Conservation (phyloP, 1,284 basidiomycete genomes). For the Cutaneotrichosporon daszewskae region DNA sequence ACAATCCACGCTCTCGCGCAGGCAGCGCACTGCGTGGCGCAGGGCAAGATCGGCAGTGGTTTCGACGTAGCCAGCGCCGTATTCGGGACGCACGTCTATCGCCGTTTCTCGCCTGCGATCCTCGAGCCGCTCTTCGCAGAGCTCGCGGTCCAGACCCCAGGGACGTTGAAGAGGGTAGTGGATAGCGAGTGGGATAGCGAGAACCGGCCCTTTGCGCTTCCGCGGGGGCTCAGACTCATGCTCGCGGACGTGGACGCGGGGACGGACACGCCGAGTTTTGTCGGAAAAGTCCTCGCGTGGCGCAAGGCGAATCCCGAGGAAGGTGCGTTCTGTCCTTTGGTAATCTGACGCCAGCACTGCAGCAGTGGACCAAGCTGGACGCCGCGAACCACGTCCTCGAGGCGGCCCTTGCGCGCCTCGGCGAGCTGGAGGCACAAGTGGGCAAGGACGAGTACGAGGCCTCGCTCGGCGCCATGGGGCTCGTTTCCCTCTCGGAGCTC, state of each 20-base stretch:
- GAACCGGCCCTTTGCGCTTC: slow-evolving; percentile 67
- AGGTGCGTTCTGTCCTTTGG: slow-evolving; percentile 49
- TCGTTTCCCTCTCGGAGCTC: no score
- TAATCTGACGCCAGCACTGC: slow-evolving; percentile 51
- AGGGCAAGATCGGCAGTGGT: slow-evolving; percentile 95
- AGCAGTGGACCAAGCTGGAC: slow-evolving; percentile 66
- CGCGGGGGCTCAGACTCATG: slow-evolving; percentile 70
- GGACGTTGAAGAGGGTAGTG: no score
- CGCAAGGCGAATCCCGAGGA: slow-evolving; percentile 58
- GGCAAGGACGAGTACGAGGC: slow-evolving; percentile 32
- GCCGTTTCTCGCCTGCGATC: slow-evolving; percentile 73
- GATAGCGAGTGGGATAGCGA: slow-evolving; percentile 38
- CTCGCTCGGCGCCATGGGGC: slow-evolving; percentile 16
- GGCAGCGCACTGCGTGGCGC: slow-evolving; percentile 90
- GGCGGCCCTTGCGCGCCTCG: slow-evolving; percentile 28
- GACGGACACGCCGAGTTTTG: slow-evolving; percentile 85
- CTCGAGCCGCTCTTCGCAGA: slow-evolving; percentile 61
- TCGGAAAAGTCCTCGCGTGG: slow-evolving; percentile 83
- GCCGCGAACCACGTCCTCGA: slow-evolving; percentile 39
- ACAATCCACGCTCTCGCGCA: slow-evolving; percentile 92
- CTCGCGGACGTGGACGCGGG: slow-evolving; percentile 90
- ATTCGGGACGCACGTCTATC: slow-evolving; percentile 91
- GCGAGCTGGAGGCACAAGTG: slow-evolving; percentile 35
- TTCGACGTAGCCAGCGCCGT: slow-evolving; percentile 94
- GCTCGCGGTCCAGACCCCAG: slow-evolving; percentile 40